Percentiles rank a stretch among this genome's conserved stretches.
Evolutionary conservation across 257 asterid species (phyloP).

Genomic region (Primulina tabacum): DNA sequence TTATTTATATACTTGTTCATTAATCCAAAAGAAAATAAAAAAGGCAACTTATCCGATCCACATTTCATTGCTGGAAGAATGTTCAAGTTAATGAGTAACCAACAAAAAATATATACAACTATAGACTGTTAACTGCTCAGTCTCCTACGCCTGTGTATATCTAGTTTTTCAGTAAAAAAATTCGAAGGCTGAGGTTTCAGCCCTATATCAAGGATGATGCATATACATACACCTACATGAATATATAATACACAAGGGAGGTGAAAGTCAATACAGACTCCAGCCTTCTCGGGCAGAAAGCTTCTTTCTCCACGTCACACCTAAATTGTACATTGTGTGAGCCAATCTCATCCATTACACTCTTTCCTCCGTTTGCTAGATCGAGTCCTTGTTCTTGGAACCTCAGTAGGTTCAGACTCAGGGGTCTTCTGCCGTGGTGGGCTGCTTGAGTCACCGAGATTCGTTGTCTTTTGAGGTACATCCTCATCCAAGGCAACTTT

Average conservation of each 20-base stretch:
- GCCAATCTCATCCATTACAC: constrained; percentile 31
- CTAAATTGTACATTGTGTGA: constrained; percentile 1
- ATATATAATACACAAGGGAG: constrained; percentile 22
- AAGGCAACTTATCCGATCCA: neutral
- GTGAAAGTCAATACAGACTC: neutral
- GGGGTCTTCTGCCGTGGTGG: constrained; percentile 46
- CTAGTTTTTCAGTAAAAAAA: constrained; percentile 25
- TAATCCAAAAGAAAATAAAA: neutral
- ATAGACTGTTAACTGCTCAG: constrained; percentile 25
- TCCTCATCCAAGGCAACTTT: constrained; percentile 42
- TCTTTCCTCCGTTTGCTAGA: constrained; percentile 67
- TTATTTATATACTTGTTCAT: too few relatives aligned
- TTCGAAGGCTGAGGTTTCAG: constrained; percentile 13
- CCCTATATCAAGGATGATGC: constrained; percentile 20
- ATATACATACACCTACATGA: constrained; percentile 4
- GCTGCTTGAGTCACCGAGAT: constrained; percentile 37
- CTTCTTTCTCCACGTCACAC: constrained; percentile 8
- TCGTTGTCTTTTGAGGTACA: constrained; percentile 33
- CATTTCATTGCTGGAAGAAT: neutral
- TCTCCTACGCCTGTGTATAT: constrained; percentile 30
- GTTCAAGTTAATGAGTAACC: neutral
- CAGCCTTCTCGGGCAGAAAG: neutral
- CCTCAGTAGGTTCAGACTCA: constrained; percentile 55
- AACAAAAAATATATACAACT: constrained; percentile 24
- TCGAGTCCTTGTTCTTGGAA: constrained; percentile 68